Evolutionary conservation across 257 asterid species (phyloP), one percentile per base, ranked within the genome.

Genomic region (Petrea volubilis): DNA sequence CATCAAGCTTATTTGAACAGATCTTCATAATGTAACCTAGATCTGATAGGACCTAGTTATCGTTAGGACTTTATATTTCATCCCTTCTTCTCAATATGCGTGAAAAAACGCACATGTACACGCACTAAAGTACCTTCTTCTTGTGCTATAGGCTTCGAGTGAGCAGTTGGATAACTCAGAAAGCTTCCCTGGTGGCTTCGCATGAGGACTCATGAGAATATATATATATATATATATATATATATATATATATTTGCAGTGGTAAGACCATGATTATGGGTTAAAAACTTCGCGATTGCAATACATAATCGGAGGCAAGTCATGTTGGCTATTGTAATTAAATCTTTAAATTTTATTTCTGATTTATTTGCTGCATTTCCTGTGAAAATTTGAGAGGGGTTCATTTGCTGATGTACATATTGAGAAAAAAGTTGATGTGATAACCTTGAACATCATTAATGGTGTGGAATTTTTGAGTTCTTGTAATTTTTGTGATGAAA

Each of bases 311-410:
- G 53, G 71, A 50, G 84, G 86, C 85, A 86, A 82, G 82, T 78
- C 83, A 80, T 33, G 36, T 82, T 71, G 85, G 83, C 85, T 80
- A 80, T 71, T 71, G 80, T 77, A 66, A 34, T 18, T 71, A 68
- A n/a, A 47, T 20, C 57, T 50, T 28, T 17, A 50, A 60, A 44
- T 49, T 59, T 63, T 60, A 57, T 28, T 28, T n/a, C 13, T 63
- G 61, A 61, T 68, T 38, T 31, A 6, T 47, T 75, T 34, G 29
- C 25, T n/a, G 6, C n/a, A 4, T 4, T 38, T 1, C 38, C 17
- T 18, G 36, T 15, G 27, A 23, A 33, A 24, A 71, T 46, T 59
- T 50, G 20, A 5, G 40, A 18, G 34, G 50, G 34, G 12, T 72
- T 63, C 41, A 1, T 29, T 67, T 20, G 51, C 28, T 53, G 1